These are phyloP conservation scores for Rhynchosporium graminicola DNA, from an alignment of 2,329 filamentous ascomycete genomes.

Conservation along the genomic window DNA sequence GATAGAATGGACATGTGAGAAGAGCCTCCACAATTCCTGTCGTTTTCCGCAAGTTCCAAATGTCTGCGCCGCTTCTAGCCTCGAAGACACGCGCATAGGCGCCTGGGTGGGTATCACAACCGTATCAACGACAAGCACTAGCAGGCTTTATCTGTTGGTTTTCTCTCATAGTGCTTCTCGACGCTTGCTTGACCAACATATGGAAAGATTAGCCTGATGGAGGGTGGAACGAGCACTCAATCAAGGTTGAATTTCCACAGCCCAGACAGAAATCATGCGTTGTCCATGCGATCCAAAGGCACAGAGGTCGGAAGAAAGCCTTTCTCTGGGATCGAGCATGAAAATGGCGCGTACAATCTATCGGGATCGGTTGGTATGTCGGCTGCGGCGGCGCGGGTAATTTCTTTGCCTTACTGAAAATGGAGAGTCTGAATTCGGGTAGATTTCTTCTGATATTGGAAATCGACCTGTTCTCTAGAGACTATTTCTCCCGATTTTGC, in stretches of 20 bases:
- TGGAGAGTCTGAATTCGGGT: conserved; percentile 13
- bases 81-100: conserved; percentile 31
- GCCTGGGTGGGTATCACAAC: conserved; percentile 23
- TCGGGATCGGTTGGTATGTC: conserved; percentile 12
- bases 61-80: conserved; percentile 32
- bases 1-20: neutral
- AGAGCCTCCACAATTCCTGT: conserved; percentile 14
- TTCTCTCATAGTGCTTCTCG: neutral
- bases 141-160: conserved; percentile 18
- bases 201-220: conserved; percentile 21
- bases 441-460: conserved; percentile 30
- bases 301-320: conserved; percentile 21
- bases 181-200: conserved; percentile 16
- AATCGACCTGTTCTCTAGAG: conserved; percentile 14
- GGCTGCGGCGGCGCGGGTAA: conserved; percentile 25
- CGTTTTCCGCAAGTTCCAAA: conserved; percentile 19
- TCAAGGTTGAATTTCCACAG: conserved; percentile 16
- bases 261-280: conserved; percentile 22
- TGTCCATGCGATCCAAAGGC: conserved; percentile 28
- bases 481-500: neutral
- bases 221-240: conserved; percentile 16
- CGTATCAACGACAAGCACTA: conserved; percentile 23
- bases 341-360: conserved; percentile 23
- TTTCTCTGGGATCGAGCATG: conserved; percentile 19
- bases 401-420: conserved; percentile 17